These are phyloP conservation scores for Tuctoria greenei DNA, from an alignment of 176 grass and related monocot species.

Conservation along the genomic window DNA sequence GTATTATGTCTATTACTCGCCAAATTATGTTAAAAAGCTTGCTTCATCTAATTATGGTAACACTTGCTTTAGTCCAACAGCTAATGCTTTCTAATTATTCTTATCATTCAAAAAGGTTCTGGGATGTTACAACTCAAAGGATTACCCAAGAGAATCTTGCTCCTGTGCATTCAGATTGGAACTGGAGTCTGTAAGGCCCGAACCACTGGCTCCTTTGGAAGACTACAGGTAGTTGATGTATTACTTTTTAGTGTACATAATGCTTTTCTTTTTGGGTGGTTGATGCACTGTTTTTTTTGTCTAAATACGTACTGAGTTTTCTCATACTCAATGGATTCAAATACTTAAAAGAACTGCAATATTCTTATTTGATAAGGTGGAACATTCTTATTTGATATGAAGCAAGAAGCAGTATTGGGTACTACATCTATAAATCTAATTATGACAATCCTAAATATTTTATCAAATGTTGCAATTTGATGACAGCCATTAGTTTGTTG, in stretches of 20 bases:
- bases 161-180: constrained; percentile 80
- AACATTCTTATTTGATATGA: neutral
- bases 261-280: neutral
- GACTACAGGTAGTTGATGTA: constrained; percentile 72
- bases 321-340: constrained; percentile 7
- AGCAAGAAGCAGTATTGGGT: constrained; percentile 5
- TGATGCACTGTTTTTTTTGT: neutral
- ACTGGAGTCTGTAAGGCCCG: constrained; percentile 84
- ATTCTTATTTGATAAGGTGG: neutral
- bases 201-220: constrained; percentile 82
- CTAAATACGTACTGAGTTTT: neutral
- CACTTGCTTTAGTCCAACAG: constrained; percentile 1
- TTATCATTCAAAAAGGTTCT: constrained; percentile 67
- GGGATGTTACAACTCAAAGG: constrained; percentile 79
- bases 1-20: constrained; percentile 54
- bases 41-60: constrained; percentile 13
- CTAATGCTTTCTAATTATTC: constrained; percentile 30
- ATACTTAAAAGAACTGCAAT: neutral
- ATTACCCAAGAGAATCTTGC: constrained; percentile 84
- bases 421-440: neutral
- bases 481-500: neutral
- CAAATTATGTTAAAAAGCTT: constrained; percentile 14
- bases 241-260: constrained; percentile 10
- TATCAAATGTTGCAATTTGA: neutral
- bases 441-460: neutral